phyloP scores from a whole-genome alignment of 768 basidiomycete genomes.

The Boletus eberwhitei region DNA sequence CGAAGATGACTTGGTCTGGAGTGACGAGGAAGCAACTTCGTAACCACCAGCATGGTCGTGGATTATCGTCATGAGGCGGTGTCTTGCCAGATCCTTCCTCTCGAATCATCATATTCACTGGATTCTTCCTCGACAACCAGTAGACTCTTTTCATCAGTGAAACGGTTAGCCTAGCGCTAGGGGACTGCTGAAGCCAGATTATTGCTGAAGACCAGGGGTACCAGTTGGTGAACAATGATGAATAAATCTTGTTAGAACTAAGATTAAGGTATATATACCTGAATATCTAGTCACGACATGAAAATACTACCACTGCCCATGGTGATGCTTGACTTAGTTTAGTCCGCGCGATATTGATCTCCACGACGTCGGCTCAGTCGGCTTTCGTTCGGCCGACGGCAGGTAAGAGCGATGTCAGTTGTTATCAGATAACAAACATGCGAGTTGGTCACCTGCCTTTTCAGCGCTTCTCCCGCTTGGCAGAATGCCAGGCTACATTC shows the following conservation, averaged over 20 bases:
- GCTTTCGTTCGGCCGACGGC: background rate
- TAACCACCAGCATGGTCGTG: background rate
- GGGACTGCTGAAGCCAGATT: too few relatives aligned
- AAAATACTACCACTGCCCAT: too few relatives aligned
- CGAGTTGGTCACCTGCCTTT: background rate
- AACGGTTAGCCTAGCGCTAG: too few relatives aligned
- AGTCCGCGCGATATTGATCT: too few relatives aligned
- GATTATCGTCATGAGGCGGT: background rate
- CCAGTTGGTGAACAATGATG: too few relatives aligned
- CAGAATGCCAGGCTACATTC: constrained; percentile 21
- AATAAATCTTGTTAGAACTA: too few relatives aligned
- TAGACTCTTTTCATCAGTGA: background rate
- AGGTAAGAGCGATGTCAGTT: background rate
- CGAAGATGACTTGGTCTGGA: constrained; percentile 53
- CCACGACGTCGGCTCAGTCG: too few relatives aligned
- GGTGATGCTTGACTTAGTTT: too few relatives aligned
- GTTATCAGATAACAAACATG: constrained; percentile 12
- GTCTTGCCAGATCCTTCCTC: background rate
- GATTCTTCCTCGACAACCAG: background rate
- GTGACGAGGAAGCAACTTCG: constrained; percentile 42
- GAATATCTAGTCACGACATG: too few relatives aligned
- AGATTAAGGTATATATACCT: too few relatives aligned
- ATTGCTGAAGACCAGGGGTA: too few relatives aligned
- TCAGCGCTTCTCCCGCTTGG: background rate
- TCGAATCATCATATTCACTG: too few relatives aligned